These are phyloP conservation scores for Trametes villosa DNA, from an alignment of 768 basidiomycete genomes.

Conservation along the genomic window DNA sequence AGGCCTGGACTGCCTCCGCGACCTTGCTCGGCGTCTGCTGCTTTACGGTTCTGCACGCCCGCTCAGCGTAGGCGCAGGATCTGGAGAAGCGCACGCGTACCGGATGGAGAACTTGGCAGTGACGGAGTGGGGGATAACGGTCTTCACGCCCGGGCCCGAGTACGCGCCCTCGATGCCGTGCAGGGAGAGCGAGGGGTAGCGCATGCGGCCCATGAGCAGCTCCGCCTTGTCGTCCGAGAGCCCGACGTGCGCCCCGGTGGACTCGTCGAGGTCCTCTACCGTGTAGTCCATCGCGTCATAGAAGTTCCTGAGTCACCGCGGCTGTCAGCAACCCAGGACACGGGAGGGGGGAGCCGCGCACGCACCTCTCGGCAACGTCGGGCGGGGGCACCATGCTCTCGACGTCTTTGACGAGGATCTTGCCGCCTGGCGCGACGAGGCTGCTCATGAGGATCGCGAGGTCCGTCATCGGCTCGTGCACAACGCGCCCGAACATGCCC, in stretches of 20 bases:
- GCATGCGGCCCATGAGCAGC: slow-evolving; percentile 93
- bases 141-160: slow-evolving; percentile 83
- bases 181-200: slow-evolving; percentile 83
- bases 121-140: slow-evolving; percentile 91
- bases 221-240: slow-evolving; percentile 76
- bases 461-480: slow-evolving; percentile 95
- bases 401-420: slow-evolving; percentile 87
- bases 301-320: slow-evolving; percentile 50
- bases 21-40: slow-evolving; percentile 82
- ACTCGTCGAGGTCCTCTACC: slow-evolving; percentile 70
- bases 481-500: slow-evolving; percentile 80
- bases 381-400: slow-evolving; percentile 81
- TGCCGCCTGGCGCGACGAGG: slow-evolving; percentile 76
- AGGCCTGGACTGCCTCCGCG: slow-evolving; percentile 68
- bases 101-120: slow-evolving; percentile 95
- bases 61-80: no score
- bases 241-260: slow-evolving; percentile 76
- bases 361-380: slow-evolving; percentile 71
- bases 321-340: not conserved
- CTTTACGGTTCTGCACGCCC: slow-evolving; percentile 59
- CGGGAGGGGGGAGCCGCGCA: not conserved
- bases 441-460: slow-evolving; percentile 82
- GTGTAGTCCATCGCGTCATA: slow-evolving; percentile 79
- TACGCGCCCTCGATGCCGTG: slow-evolving; percentile 98
- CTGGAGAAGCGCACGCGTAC: not conserved